These are phyloP conservation scores for Stygiomarasmius scandens DNA, from an alignment of 1,284 basidiomycete species.

Conservation along the genomic window DNA sequence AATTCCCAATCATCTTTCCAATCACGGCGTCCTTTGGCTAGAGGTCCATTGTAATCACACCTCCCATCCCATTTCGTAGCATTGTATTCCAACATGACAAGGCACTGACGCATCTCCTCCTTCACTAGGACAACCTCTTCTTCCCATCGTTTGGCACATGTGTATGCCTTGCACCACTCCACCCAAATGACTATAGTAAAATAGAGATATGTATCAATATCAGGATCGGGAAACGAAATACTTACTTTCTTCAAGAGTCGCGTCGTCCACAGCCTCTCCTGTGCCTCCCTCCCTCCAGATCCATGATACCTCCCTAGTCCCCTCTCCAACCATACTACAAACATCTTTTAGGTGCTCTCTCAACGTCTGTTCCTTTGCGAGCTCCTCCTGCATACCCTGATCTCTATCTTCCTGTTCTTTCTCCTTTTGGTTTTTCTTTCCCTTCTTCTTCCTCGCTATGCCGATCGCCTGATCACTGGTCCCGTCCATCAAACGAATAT, in stretches of 20 bases:
- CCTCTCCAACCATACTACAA: neutral
- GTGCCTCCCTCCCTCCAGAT: constrained; percentile 6
- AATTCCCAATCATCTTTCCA: too few relatives aligned
- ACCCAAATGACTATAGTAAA: constrained; percentile 14
- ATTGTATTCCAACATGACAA: neutral
- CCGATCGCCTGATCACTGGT: neutral
- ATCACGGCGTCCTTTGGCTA: neutral
- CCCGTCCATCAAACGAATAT: neutral
- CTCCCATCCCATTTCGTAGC: constrained; percentile 1
- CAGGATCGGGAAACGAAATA: neutral
- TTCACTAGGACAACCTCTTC: constrained; percentile 20
- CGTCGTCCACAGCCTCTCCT: too few relatives aligned
- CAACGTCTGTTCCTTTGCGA: neutral
- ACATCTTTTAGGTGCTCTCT: neutral
- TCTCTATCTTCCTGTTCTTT: neutral
- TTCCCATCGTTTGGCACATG: constrained; percentile 15
- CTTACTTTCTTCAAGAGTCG: neutral
- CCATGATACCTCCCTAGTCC: neutral
- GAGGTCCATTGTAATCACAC: neutral
- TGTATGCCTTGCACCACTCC: constrained; percentile 9
- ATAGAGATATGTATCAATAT: neutral
- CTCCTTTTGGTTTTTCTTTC: neutral
- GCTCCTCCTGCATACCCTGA: too few relatives aligned
- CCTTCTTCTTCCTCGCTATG: neutral
- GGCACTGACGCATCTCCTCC: constrained; percentile 20